Conservation (phyloP, 2,329 filamentous ascomycete species). For the Albifimbria verrucaria region DNA sequence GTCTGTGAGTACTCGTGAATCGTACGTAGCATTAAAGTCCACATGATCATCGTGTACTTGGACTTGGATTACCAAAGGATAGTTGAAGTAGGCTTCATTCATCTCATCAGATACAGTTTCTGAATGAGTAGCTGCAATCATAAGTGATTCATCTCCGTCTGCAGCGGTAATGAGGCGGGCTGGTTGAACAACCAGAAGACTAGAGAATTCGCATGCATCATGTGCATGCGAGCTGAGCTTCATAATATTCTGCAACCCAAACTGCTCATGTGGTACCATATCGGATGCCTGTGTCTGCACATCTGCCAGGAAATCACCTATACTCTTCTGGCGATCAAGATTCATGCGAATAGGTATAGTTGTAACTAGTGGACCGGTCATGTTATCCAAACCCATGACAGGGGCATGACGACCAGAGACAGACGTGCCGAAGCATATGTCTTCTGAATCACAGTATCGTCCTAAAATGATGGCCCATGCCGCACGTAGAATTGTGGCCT, state of each 20-base stretch:
- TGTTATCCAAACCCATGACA: not conserved
- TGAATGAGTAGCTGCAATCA: not conserved
- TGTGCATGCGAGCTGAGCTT: not conserved
- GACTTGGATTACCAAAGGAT: not conserved
- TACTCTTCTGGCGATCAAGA: not conserved
- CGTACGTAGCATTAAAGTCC: not conserved
- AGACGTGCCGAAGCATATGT: not conserved
- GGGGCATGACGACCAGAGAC: not conserved
- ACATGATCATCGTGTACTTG: not conserved
- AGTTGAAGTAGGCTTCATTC: not conserved
- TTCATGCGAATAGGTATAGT: not conserved
- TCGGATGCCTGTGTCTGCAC: conserved; percentile 9
- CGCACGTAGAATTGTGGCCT: not conserved
- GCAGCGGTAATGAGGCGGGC: not conserved
- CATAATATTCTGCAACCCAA: conserved; percentile 10
- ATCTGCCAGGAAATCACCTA: conserved; percentile 4
- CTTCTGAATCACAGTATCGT: not conserved
- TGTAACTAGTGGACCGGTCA: not conserved
- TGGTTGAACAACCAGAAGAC: not conserved
- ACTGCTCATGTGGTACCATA: conserved; percentile 15
- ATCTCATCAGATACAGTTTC: not conserved
- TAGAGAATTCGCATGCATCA: not conserved
- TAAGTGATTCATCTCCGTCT: not conserved
- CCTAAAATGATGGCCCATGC: not conserved
- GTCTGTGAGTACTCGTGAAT: too few species aligned